These are phyloP conservation scores for Cucumis variabilis DNA, from an alignment of 331 rosid species.

Conservation along the genomic window DNA sequence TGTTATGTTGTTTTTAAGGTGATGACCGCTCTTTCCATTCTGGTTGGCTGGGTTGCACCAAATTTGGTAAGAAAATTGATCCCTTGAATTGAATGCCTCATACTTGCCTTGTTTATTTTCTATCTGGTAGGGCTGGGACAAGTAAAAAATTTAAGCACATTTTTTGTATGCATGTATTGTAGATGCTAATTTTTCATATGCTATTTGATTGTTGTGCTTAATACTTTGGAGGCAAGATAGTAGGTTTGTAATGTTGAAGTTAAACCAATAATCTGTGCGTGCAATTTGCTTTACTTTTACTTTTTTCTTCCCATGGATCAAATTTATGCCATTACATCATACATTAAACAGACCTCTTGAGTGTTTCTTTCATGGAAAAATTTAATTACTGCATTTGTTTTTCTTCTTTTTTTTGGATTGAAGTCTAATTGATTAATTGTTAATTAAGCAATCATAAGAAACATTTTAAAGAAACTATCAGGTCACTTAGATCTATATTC, in stretches of 20 bases:
- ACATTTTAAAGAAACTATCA: background rate
- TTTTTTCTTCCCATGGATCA: background rate
- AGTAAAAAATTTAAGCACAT: background rate
- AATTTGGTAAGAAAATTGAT: conserved; percentile 68
- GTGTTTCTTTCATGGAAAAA: background rate
- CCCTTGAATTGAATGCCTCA: conserved; percentile 15
- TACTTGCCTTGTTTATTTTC: conserved; percentile 31
- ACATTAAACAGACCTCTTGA: background rate
- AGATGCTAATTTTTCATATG: background rate
- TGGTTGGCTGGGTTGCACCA: conserved; percentile 99
- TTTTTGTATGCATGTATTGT: background rate
- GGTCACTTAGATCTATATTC: background rate
- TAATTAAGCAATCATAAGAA: background rate
- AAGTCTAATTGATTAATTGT: background rate
- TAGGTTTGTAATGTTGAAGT: background rate
- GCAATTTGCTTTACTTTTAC: background rate
- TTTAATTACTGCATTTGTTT: background rate
- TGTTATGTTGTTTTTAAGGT: conserved; percentile 60
- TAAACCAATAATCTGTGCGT: background rate
- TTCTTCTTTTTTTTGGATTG: background rate
- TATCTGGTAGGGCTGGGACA: background rate
- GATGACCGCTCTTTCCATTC: conserved; percentile 91
- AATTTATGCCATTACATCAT: background rate
- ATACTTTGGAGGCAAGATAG: background rate
- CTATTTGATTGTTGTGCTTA: background rate